Evolutionary conservation across 2,329 filamentous ascomycete genomes (phyloP), one percentile per base, ranked within the genome.

Genomic region (Peltaster fructicola): DNA sequence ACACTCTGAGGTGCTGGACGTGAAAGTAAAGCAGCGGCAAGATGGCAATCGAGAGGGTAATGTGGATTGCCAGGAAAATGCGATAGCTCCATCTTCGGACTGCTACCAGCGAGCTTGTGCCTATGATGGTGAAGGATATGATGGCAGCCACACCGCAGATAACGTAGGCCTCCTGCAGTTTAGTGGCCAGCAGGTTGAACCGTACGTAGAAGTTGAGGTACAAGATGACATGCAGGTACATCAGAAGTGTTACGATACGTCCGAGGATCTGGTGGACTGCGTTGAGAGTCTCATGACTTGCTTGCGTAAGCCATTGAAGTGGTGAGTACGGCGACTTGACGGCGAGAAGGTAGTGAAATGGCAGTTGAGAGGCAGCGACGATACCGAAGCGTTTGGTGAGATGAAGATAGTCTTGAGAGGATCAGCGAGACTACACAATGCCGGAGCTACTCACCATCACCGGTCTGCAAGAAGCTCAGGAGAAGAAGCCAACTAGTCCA

Each of bases 331-430:
- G 49, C 6, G 59, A 54, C 26, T 59, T 58, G 28, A 63, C 50
- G 9, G 61, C 50, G 30, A 73, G 56, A 5, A 71, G 52, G 29
- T 69, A 66, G 27, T 71, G 66, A 3, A 71, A 42, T 2, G 68
- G 68, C 1, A 68, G 42, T 36, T 73, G 68, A 6, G 67, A 70
- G 5, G 66, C 54, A 12, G 54, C 65, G 24, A 72, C 55, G 22
- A 66, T 64, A 10, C 63, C 68, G 26, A 73, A 56, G 4, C 67
- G 59, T 47, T 70, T 72, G 13, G 68, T 72, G 13, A 73, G 48
- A 42, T 73, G 68, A 15, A 72, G 52, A 29, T 72, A 73, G 43
- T 73, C 68, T 69, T n/a, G 35, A 4, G n/a, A 25, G n/a, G 4
- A 15, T 8, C 6, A n/a, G n/a, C n/a, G n/a, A n/a, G n/a, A n/a